A percentile compares a stretch with the other conserved stretches of the same genome.
Conservation (phyloP, 139 green algal genomes). For the Picochlorum sp. region DNA sequence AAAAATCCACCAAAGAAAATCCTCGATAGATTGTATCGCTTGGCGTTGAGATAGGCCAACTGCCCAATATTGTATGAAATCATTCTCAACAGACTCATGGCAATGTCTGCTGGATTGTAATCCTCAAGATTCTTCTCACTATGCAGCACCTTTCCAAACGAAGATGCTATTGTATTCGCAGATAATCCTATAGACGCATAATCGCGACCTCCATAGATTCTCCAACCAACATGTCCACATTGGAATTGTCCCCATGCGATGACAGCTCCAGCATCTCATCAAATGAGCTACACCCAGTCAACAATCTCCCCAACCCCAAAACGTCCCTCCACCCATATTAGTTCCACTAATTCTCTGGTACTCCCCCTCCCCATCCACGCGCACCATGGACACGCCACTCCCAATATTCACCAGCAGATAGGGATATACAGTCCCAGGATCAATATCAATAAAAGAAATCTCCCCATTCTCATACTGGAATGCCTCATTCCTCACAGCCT, state of each 20-base stretch:
- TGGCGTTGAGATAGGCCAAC: slow-evolving; percentile 78
- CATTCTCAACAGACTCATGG: slow-evolving; percentile 87
- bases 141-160: slow-evolving; percentile 80
- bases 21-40: slow-evolving; percentile 77
- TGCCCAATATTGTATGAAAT: slow-evolving; percentile 96
- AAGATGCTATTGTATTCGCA: slow-evolving; percentile 87
- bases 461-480: slow-evolving; percentile 73
- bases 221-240: slow-evolving; percentile 96
- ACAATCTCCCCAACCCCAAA: slow-evolving; percentile 89
- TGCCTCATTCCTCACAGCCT: slow-evolving; percentile 82
- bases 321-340: slow-evolving; percentile 95
- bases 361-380: slow-evolving; percentile 45
- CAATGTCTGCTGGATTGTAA: slow-evolving; percentile 84
- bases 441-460: slow-evolving; percentile 46
- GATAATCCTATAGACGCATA: slow-evolving; percentile 87
- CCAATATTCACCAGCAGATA: slow-evolving; percentile 99
- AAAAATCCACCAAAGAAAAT: slow-evolving; percentile 98
- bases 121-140: slow-evolving; percentile 50
- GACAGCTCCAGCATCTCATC: slow-evolving; percentile 95
- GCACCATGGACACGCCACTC: slow-evolving; percentile 89
- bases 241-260: slow-evolving; percentile 76
- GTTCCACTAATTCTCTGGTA: slow-evolving; percentile 61
- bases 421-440: slow-evolving; percentile 65
- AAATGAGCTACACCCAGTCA: slow-evolving; percentile 61
- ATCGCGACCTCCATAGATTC: slow-evolving; percentile 97